A percentile compares a stretch with the other conserved stretches of the same genome.
phyloP scores from a whole-genome alignment of 305 asterid species.

The Nicotiana rustica region DNA sequence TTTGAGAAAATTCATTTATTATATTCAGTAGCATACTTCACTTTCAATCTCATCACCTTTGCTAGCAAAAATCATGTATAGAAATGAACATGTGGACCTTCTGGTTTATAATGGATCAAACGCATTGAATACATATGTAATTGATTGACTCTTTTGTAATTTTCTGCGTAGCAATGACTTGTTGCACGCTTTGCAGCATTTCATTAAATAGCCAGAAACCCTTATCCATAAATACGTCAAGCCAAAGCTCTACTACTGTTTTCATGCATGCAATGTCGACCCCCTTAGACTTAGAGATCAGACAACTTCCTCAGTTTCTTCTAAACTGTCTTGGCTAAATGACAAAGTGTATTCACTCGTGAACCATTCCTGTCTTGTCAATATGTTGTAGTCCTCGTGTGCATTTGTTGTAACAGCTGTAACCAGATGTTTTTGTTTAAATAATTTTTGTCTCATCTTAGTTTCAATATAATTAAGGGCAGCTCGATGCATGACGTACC shows the following conservation, averaged over 20 bases:
- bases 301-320: conserved; percentile 31
- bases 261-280: conserved; percentile 29
- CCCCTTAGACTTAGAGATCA: neutral
- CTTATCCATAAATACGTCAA: conserved; percentile 22
- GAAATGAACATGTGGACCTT: conserved; percentile 27
- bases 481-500: no score
- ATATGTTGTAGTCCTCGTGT: neutral
- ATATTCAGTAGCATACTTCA: neutral
- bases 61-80: neutral
- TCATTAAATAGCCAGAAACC: conserved; percentile 10
- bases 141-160: conserved; percentile 20
- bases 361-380: conserved; percentile 23
- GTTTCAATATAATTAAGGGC: neutral
- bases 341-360: conserved; percentile 7
- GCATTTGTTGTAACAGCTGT: conserved; percentile 23
- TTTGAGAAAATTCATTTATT: neutral
- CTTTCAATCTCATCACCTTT: conserved; percentile 27
- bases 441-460: conserved; percentile 2
- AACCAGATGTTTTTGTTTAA: neutral
- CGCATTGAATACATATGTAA: neutral
- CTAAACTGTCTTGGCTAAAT: conserved; percentile 28
- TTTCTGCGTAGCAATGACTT: neutral
- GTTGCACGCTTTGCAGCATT: conserved; percentile 28
- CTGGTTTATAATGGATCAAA: neutral
- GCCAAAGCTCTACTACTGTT: conserved; percentile 27